Base-by-base conservation (phyloP, 1,284 basidiomycete genomes). In the Xerocomus nothofagi region DNA sequence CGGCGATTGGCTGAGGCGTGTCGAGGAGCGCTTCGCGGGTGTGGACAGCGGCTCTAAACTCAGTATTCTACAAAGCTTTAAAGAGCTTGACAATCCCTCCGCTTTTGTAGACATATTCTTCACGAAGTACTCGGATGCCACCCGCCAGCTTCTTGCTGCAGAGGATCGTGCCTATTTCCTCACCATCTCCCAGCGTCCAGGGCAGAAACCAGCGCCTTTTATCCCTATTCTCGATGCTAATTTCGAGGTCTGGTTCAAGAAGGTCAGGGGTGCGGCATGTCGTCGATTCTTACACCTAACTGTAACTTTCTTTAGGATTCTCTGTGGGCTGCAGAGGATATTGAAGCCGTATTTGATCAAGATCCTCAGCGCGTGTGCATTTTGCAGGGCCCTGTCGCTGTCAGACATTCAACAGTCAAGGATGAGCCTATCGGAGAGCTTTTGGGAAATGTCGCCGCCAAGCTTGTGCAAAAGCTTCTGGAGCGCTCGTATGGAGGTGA, bases 161-260 rank as follows among this genome's bases (percentile, higher is more conserved):
- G 96, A 98, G 71, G 96, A 99, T 71, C 88, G 89, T 57, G 89
- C 92, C 0, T 99, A 86, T 76, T 98, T 99, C 84, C 81, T 99
- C 40, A 88, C 90, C 32, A 96, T 99, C 64, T 81, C 91, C 37
- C 94, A 98, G 71, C 83, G 97, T 48, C 92, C 92, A 14, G 92
- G 93, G 14, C 96, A 99, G 78, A 99, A 99, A 77, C 97, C 97
- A 0, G 95, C 90, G 8, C 97, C 96, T 2, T 99, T 98, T 79
- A 98, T 99, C 61, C 95, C 96, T n/a, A 86, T 98, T 44, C 81
- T 99, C 41, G 95, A 98, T 70, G 82, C 85, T 21, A 84, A 73
- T 59, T 98, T 99, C 68, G 93, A 96, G 70, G 93, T 98, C 48
- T 98, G 95, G 93, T 98, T 98, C 77, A 98, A 98, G 81, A 97